Conservation (phyloP, 2,329 filamentous ascomycete genomes). For the Karstenula rhodostoma region DNA sequence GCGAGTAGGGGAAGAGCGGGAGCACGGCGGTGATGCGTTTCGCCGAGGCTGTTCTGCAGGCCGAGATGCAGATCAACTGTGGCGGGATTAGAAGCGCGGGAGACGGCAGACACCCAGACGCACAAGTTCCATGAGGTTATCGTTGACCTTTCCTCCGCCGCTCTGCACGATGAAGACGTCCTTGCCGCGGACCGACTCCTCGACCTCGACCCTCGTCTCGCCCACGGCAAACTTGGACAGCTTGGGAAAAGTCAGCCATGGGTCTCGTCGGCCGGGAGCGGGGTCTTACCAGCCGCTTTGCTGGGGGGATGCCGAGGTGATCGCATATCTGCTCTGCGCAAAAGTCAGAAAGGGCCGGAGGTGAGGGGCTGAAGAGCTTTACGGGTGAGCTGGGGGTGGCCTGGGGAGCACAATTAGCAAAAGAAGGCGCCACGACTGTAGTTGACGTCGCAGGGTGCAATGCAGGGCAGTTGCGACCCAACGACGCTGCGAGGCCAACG, state of each 20-base stretch:
- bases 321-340: slow-evolving; percentile 73
- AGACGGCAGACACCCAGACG: slow-evolving; percentile 34
- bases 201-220: slow-evolving; percentile 93
- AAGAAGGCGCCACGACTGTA: neutral
- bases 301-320: slow-evolving; percentile 84
- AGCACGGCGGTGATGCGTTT: slow-evolving; percentile 92
- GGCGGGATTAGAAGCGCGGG: slow-evolving; percentile 35
- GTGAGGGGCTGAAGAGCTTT: slow-evolving; percentile 1
- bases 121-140: slow-evolving; percentile 82
- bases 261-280: neutral
- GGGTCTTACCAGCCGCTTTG: slow-evolving; percentile 69
- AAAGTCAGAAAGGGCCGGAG: slow-evolving; percentile 20
- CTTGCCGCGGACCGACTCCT: slow-evolving; percentile 95
- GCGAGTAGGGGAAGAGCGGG: slow-evolving; percentile 94
- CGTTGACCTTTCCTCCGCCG: slow-evolving; percentile 90
- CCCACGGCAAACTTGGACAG: slow-evolving; percentile 94
- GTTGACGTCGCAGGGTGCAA: neutral
- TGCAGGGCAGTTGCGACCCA: neutral
- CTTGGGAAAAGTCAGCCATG: slow-evolving; percentile 16
- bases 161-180: slow-evolving; percentile 98
- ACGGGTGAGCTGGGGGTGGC: slow-evolving; percentile 21
- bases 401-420: slow-evolving; percentile 14
- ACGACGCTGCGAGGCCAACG: slow-evolving; percentile 16
- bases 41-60: slow-evolving; percentile 93
- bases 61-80: slow-evolving; percentile 92